Evolutionary conservation across 2,329 filamentous ascomycete species (phyloP).

Genomic region (Chaetomium sp.): DNA sequence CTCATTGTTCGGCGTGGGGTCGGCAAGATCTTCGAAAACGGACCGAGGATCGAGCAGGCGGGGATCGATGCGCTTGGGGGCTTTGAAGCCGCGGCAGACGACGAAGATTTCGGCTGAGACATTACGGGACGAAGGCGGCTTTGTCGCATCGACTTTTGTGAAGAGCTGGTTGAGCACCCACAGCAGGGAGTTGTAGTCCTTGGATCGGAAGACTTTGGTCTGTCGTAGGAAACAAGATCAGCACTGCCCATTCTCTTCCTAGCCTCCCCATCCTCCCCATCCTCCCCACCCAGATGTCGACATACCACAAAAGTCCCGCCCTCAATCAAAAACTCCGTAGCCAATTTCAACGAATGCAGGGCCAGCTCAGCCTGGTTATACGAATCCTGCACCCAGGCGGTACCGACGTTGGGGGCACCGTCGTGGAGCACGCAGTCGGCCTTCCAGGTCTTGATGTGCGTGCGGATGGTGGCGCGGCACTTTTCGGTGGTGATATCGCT

Average conservation of each 20-base stretch:
- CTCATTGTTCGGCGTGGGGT: slow-evolving; percentile 85
- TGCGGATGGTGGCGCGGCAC: slow-evolving; percentile 80
- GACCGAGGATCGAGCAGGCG: slow-evolving; percentile 82
- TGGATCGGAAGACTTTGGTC: slow-evolving; percentile 94
- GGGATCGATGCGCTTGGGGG: slow-evolving; percentile 86
- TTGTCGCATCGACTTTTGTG: slow-evolving; percentile 90
- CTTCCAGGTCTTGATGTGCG: slow-evolving; percentile 92
- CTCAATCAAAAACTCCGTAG: slow-evolving; percentile 84
- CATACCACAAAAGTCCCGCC: slow-evolving; percentile 75
- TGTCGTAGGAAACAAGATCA: slow-evolving; percentile 1
- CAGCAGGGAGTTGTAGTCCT: slow-evolving; percentile 90
- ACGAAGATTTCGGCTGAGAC: slow-evolving; percentile 99
- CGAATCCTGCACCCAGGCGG: slow-evolving; percentile 95
- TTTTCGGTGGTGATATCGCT: slow-evolving; percentile 98
- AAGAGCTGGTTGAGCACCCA: slow-evolving; percentile 99
- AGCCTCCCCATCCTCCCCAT: background rate
- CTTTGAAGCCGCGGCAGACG: slow-evolving; percentile 91
- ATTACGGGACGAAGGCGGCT: slow-evolving; percentile 90
- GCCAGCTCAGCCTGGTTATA: slow-evolving; percentile 95
- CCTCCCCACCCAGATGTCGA: background rate
- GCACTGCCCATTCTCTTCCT: background rate
- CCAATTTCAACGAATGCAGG: slow-evolving; percentile 83
- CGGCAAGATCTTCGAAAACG: slow-evolving; percentile 88
- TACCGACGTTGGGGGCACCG: slow-evolving; percentile 95
- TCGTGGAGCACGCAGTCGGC: slow-evolving; percentile 94